Evolutionary conservation across 2,329 filamentous ascomycete species (phyloP).

Genomic region (Sporothrix humicola): DNA sequence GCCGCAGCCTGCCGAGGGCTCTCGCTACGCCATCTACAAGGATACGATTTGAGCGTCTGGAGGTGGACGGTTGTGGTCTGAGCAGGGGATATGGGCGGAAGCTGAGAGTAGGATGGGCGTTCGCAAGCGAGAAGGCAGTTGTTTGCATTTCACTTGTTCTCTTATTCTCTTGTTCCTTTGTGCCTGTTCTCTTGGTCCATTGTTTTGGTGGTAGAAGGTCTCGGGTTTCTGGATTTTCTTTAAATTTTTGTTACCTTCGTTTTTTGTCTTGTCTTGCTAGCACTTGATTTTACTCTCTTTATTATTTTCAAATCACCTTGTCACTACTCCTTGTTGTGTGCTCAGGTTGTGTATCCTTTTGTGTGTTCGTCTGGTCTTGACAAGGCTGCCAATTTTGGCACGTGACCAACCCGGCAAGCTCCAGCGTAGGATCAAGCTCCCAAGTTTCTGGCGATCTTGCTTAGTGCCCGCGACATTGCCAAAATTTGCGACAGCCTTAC

Average conservation of each 20-base stretch:
- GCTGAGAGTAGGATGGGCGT: not conserved
- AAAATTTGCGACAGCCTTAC: not conserved
- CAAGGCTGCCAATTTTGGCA: slow-evolving; percentile 3
- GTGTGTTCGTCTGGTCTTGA: not conserved
- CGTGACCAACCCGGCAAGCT: slow-evolving; percentile 5
- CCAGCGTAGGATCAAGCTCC: slow-evolving; percentile 4
- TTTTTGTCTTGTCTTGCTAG: not conserved
- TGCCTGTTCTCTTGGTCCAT: not conserved
- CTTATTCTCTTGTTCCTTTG: not conserved
- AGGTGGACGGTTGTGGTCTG: no score
- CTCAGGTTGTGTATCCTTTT: not conserved
- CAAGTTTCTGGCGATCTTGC: slow-evolving; percentile 1
- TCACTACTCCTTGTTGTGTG: not conserved
- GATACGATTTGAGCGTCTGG: slow-evolving; percentile 35
- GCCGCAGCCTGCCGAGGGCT: slow-evolving; percentile 88
- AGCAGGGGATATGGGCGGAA: no score
- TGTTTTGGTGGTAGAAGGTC: not conserved
- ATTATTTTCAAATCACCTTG: not conserved
- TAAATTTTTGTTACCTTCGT: not conserved
- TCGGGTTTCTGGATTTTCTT: not conserved
- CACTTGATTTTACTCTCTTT: not conserved
- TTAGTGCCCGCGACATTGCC: not conserved
- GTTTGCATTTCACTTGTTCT: not conserved
- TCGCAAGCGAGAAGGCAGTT: no score
- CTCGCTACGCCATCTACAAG: slow-evolving; percentile 51